A percentile compares a stretch with the other conserved stretches of the same genome.
Evolutionary conservation across 2,329 filamentous ascomycete species (phyloP).

Genomic region (Colletotrichum sp.): DNA sequence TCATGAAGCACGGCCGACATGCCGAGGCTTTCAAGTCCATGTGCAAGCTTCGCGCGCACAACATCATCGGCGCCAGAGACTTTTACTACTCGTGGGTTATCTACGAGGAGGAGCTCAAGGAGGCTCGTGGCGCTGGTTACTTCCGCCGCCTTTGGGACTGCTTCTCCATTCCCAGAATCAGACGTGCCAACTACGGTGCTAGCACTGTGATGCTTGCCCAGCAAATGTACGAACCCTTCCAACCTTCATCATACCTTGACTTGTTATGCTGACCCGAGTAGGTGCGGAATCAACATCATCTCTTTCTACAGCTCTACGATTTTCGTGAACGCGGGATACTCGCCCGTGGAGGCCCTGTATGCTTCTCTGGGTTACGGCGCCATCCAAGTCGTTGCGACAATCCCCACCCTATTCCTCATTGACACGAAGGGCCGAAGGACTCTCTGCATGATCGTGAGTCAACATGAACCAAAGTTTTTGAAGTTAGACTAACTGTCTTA

Average conservation of each 20-base stretch:
- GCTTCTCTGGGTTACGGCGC: constrained; percentile 54
- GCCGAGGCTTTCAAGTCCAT: constrained; percentile 62
- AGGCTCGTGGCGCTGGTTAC: constrained; percentile 31
- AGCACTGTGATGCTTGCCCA: constrained; percentile 81
- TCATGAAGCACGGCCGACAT: constrained; percentile 57
- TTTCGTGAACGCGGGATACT: constrained; percentile 63
- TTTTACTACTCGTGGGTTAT: constrained; percentile 42
- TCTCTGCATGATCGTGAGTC: not conserved
- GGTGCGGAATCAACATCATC: constrained; percentile 68
- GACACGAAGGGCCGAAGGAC: constrained; percentile 45
- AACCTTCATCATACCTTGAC: not conserved
- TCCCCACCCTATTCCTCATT: constrained; percentile 63
- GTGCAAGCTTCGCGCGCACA: constrained; percentile 36
- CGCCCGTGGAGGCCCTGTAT: constrained; percentile 53
- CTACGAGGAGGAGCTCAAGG: constrained; percentile 34
- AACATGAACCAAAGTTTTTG: too few species aligned
- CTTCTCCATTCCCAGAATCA: constrained; percentile 71
- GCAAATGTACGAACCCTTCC: constrained; percentile 61
- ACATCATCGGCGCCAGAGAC: constrained; percentile 47
- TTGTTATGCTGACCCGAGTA: not conserved
- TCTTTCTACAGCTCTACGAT: constrained; percentile 75
- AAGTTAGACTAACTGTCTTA: constrained; percentile 34
- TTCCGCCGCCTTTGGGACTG: constrained; percentile 52
- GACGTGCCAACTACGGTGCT: constrained; percentile 76
- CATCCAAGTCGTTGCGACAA: constrained; percentile 38